Evolutionary conservation across 352 stramenopile genomes (phyloP).

Genomic region (Globisporangium yorkense): DNA sequence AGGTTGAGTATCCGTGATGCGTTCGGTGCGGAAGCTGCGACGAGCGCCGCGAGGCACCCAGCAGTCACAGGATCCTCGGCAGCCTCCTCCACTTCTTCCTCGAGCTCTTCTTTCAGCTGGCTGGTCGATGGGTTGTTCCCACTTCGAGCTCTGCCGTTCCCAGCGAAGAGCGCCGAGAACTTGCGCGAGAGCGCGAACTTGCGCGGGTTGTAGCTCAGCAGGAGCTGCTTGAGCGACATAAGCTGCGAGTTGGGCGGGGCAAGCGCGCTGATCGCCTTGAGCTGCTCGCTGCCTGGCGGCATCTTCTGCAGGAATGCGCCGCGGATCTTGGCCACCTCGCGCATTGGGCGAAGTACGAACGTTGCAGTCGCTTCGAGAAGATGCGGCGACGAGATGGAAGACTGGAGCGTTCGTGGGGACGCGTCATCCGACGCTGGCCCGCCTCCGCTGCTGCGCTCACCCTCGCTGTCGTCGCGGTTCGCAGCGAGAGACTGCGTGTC

Average conservation of each 20-base stretch:
- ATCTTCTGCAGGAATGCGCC: slow-evolving; percentile 50
- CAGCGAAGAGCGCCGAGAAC: slow-evolving; percentile 37
- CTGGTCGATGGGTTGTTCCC: background rate
- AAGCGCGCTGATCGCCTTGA: slow-evolving; percentile 40
- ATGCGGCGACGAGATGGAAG: slow-evolving; percentile 5
- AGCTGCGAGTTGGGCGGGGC: slow-evolving; percentile 33
- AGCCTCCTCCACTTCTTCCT: background rate
- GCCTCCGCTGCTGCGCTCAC: background rate
- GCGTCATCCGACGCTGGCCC: background rate
- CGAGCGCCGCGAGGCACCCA: background rate
- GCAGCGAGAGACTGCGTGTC: background rate
- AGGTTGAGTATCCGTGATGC: slow-evolving; percentile 15
- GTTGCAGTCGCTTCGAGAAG: slow-evolving; percentile 7
- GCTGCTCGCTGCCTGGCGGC: slow-evolving; percentile 35
- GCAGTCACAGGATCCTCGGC: background rate
- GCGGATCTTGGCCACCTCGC: slow-evolving; percentile 44
- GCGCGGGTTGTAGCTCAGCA: slow-evolving; percentile 64
- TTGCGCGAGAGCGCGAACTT: slow-evolving; percentile 65
- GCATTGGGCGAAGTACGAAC: slow-evolving; percentile 27
- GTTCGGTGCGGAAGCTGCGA: slow-evolving; percentile 1
- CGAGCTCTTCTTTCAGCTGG: background rate
- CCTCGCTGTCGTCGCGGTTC: background rate
- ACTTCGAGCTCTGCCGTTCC: background rate
- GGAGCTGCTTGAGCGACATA: slow-evolving; percentile 75
- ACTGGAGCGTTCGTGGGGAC: background rate